Evolutionary conservation across 208 protist genomes (phyloP), one percentile per base, ranked within the genome.

Genomic region (Wallacemonas sp.): DNA sequence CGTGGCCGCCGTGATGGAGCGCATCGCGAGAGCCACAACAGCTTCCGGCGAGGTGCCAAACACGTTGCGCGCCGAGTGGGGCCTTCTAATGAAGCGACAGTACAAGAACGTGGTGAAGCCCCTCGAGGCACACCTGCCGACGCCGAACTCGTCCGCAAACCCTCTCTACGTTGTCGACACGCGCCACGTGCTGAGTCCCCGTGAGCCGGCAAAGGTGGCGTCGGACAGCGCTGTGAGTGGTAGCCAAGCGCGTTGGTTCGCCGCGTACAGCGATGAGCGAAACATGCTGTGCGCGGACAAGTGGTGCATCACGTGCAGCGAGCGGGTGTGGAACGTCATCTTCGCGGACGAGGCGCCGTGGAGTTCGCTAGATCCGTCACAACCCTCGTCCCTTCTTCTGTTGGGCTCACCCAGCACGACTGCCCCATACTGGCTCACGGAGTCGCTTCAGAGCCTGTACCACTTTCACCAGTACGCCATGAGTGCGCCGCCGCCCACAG

Each of bases 91-190:
- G 79, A 63, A 55, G 48, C 42, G 32, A 2, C 67, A 74, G 24
- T 87, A 92, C 67, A 65, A 76, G 41, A 69, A 68, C 41, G 55
- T 89, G n/a, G 71, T 92, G 33, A 74, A 62, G n/a, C 86, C 86
- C 5, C 50, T 92, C 37, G 75, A 81, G 58, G 63, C 50, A 2
- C 50, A 83, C 29, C 74, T 89, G 26, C 86, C 86, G 1, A 46
- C 72, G 8, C 73, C 75, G 9, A 66, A 75, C 63, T 58, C 67
- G 39, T 73, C 58, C 36, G 29, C 42, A 0, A 22, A 59, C 24
- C 60, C 67, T 12, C 61, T 87, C 19, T 87, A 87, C 57, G 68
- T 87, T 9, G 68, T 76, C 61, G 75, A 78, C 55, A 66, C 66
- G 12, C 59, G 64, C 15, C 73, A 76, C 42, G 62, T 71, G 26